Base-by-base conservation (phyloP, 2,329 filamentous ascomycete species). In the Apiospora saccharicola region DNA sequence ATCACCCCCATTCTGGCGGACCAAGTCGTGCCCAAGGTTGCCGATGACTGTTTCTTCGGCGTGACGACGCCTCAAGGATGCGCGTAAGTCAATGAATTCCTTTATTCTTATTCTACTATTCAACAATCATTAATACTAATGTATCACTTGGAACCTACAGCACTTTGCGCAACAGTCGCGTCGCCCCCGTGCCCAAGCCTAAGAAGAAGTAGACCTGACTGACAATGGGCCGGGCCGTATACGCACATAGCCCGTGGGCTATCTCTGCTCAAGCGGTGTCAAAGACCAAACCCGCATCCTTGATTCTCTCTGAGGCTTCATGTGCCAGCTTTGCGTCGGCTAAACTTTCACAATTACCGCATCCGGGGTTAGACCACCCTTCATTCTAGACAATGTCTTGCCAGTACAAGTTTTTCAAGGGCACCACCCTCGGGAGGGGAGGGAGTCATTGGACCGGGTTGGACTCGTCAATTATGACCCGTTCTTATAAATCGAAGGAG, bases 11-110 rank as follows among this genome's bases (percentile, higher is more conserved):
- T 90, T 75, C 81, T 79, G 57, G 73, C 78, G 30, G 81, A 90
- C 74, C 88, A 90, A 78, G 82, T 90, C 46, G 85, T 90, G n/a
- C 77, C 81, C 41, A 86, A 84, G 76, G 75, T 79, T 24, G 47
- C 76, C 2, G 86, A 84, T 41, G 89, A 90, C 78, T 90, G 89
- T 78, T 87, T 85, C 75, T 89, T 86, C 76, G 89, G 89, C 46
- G 86, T 88, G 24, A 83, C 85, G 6, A 90, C 89, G 44, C 87
- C 89, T 5, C 81, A 84, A 71, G 89, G 89, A 46, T 90, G 89
- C 86, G 89, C 83, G 89, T 90, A 78, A 75, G 87, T 83, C 14
- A n/a, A 34, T 41, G 4, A 12, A 7, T 7, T 2, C 1, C 44
- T 26, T 22, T n/a, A 0, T 67, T 41, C n/a, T n/a, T 19, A 26